Conservation (phyloP, 768 basidiomycete genomes). For the Russula sp. region DNA sequence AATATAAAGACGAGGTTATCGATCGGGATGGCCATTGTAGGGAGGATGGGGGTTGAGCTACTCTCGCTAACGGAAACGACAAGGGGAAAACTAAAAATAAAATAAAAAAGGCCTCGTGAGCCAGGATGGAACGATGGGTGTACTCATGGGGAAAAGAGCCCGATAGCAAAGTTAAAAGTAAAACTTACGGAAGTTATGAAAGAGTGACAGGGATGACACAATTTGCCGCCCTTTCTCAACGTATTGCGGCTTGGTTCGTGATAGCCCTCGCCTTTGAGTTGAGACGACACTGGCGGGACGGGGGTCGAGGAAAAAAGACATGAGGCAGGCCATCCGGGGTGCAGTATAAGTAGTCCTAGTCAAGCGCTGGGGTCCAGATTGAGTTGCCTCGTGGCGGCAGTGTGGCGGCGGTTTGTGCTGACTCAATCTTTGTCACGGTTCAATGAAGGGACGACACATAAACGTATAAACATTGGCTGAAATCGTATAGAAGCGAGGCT, state of each 20-base stretch:
- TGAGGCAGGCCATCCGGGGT: background rate
- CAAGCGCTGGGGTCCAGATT: background rate
- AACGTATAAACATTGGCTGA: background rate
- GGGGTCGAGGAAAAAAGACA: background rate
- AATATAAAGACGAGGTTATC: conserved; percentile 16
- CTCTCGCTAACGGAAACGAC: background rate
- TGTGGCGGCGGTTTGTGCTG: too few relatives aligned
- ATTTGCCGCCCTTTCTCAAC: background rate
- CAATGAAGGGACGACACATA: background rate
- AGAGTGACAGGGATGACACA: background rate
- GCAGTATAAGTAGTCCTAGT: background rate
- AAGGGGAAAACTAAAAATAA: background rate
- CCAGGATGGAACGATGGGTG: background rate
- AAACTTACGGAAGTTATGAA: conserved; percentile 5
- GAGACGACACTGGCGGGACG: background rate
- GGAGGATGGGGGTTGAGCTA: background rate
- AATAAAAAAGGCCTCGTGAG: background rate
- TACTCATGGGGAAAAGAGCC: background rate
- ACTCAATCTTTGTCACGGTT: too few relatives aligned
- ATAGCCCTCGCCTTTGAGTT: background rate
- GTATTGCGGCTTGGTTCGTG: background rate
- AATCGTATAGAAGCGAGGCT: background rate
- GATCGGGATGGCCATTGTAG: conserved; percentile 6
- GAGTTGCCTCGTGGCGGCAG: conserved; percentile 13
- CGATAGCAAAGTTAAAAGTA: too few relatives aligned